Base-by-base conservation (phyloP, 1,284 basidiomycete species). In the Tylopilus orsonianus region DNA sequence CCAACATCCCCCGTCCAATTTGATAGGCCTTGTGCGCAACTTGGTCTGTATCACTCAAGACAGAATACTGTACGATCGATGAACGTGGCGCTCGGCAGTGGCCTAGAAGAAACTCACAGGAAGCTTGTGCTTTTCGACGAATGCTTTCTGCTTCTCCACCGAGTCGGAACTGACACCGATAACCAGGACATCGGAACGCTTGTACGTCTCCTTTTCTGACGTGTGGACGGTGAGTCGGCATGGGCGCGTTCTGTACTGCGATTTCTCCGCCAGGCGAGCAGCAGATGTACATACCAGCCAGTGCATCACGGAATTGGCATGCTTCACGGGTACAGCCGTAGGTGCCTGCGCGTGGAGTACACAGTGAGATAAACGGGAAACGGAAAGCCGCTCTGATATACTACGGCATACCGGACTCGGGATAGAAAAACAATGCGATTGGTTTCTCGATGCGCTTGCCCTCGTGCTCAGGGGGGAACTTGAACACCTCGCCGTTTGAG, bases 251-350 rank as follows among this genome's bases (percentile, higher is more conserved):
- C 16, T 22, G n/a, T 7, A 14, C 13, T 13, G 8, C 16, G 34
- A 35, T 40, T 33, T 33, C 13, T 41, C 30, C 27, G 8, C 26
- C 26, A 10, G 26, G 29, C n/a, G 44, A 35, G 16, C 37, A 51
- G 40, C 49, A 1, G 16, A 1, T n/a, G 19, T 13, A 61, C 75
- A 52, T 47, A 85, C 85, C 78, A 41, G 74, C 75, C 44, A 89
- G 69, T 4, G 85, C 85, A 71, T 91, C 86, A 20, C 89, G 78
- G 67, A 93, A 90, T 44, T 81, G 75, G 57, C 87, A 90, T 1
- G 85, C 88, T 65, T 92, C 82, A 59, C 77, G 83, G 8, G 86
- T 91, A 65, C 90, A 91, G 4, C 85, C 87, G 50, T 72, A 83
- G 1, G 86, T 79, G 3, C 84, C 87, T 87, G 54, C 18, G 27